Percentiles rank a stretch among this genome's conserved stretches.
Conservation (phyloP, 306 rosid genomes). For the Benincasa hispida region DNA sequence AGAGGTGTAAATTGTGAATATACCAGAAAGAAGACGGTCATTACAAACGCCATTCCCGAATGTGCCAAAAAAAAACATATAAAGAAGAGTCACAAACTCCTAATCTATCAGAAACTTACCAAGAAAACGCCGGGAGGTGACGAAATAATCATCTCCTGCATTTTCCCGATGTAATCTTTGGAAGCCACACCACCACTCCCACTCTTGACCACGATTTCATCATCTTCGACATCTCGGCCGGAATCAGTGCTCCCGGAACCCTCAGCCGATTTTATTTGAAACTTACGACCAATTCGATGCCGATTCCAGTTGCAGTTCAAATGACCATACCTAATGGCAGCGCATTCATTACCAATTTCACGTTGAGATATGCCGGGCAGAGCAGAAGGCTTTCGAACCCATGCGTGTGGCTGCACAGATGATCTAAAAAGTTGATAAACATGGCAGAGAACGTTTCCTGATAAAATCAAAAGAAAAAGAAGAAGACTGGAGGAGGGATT, state of each 20-base stretch:
- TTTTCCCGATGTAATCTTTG: conserved; percentile 18
- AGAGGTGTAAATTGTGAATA: neutral
- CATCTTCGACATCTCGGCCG: conserved; percentile 8
- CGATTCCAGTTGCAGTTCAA: conserved; percentile 5
- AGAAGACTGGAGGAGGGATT: neutral
- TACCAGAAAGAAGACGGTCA: neutral
- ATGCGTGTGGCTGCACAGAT: conserved; percentile 17
- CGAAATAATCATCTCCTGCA: conserved; percentile 20
- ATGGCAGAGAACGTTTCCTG: neutral
- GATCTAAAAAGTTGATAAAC: neutral
- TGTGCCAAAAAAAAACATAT: neutral
- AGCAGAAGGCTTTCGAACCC: conserved; percentile 13
- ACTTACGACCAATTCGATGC: neutral
- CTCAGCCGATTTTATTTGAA: conserved; percentile 16
- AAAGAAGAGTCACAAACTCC: neutral
- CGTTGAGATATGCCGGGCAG: conserved; percentile 9
- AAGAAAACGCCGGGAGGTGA: conserved; percentile 19
- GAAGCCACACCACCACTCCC: neutral
- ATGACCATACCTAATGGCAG: neutral
- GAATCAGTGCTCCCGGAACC: conserved; percentile 13
- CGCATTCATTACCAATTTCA: conserved; percentile 9
- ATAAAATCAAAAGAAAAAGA: neutral
- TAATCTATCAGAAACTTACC: conserved; percentile 13
- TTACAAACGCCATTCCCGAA: neutral
- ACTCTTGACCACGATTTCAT: conserved; percentile 5